phyloP scores from a whole-genome alignment of 1,139 yeast species.

The Sugiyamaella paludigena region DNA sequence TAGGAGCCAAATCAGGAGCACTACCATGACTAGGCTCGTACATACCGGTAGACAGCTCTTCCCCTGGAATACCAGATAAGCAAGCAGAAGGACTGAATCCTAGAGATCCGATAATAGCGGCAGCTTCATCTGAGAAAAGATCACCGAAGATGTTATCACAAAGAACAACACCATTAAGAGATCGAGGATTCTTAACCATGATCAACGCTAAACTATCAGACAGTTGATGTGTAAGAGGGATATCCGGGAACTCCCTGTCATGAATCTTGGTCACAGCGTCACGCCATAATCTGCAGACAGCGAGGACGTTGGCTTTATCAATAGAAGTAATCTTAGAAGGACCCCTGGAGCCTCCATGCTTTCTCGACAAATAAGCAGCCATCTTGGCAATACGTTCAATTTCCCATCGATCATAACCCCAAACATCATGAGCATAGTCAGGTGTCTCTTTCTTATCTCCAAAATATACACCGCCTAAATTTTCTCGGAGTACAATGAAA shows the following conservation, averaged over 20 bases:
- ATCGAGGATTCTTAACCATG: constrained; percentile 72
- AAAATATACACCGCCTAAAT: constrained; percentile 85
- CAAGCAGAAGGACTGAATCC: constrained; percentile 86
- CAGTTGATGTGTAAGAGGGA: constrained; percentile 71
- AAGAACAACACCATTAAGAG: constrained; percentile 72
- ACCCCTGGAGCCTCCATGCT: constrained; percentile 48
- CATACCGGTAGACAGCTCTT: constrained; percentile 67
- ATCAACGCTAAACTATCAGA: constrained; percentile 91
- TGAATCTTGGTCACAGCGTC: constrained; percentile 72
- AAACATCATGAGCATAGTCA: constrained; percentile 78
- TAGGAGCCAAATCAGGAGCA: constrained; percentile 79
- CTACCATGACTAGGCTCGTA: constrained; percentile 95
- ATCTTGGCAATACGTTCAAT: constrained; percentile 81
- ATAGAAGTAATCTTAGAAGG: constrained; percentile 73
- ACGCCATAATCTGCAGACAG: constrained; percentile 84
- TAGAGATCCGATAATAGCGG: constrained; percentile 84
- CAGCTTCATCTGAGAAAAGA: constrained; percentile 83
- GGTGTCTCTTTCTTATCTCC: constrained; percentile 79
- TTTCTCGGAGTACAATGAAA: constrained; percentile 80
- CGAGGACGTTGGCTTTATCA: constrained; percentile 83
- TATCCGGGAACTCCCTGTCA: constrained; percentile 68
- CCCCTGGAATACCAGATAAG: constrained; percentile 66
- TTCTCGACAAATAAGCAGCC: constrained; percentile 86
- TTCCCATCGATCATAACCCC: constrained; percentile 71
- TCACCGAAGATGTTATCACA: constrained; percentile 88